Percentiles rank a stretch among this genome's conserved stretches.
Conservation (phyloP, 2,329 filamentous ascomycete genomes). For the Xylariaceae sp. region DNA sequence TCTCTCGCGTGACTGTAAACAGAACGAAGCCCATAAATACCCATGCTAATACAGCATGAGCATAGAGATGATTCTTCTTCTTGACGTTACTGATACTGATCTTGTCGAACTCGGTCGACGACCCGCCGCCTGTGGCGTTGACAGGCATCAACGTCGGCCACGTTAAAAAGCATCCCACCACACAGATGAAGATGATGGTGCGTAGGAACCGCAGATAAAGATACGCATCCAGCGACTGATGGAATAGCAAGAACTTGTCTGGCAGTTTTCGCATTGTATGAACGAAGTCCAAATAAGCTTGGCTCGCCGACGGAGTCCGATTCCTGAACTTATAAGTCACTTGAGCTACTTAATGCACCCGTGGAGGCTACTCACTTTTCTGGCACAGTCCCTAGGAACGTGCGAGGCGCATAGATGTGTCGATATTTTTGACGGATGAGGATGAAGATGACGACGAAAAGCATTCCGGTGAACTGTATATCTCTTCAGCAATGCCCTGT, state of each 20-base stretch:
- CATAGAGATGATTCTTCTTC: conserved; percentile 67
- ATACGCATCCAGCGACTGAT: conserved; percentile 85
- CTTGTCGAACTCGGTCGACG: conserved; percentile 61
- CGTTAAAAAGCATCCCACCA: conserved; percentile 75
- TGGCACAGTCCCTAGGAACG: conserved; percentile 26
- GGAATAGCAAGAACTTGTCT: conserved; percentile 78
- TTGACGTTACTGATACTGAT: conserved; percentile 52
- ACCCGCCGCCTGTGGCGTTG: conserved; percentile 74
- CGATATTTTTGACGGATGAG: conserved; percentile 25
- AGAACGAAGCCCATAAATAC: conserved; percentile 84
- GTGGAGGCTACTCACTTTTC: conserved; percentile 22
- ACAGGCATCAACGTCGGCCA: conserved; percentile 83
- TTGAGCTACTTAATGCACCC: too few species aligned
- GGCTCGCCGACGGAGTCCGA: conserved; percentile 23
- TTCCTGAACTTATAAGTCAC: conserved; percentile 22
- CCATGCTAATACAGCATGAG: conserved; percentile 77
- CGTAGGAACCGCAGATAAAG: conserved; percentile 84
- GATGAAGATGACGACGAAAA: conserved; percentile 26
- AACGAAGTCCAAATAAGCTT: conserved; percentile 25
- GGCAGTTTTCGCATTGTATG: conserved; percentile 42
- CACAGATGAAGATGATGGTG: conserved; percentile 69
- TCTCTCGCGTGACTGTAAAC: conserved; percentile 84
- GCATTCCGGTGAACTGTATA: conserved; percentile 21
- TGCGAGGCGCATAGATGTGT: conserved; percentile 28
- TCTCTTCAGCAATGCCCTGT: too few species aligned